Evolutionary conservation across 2,329 filamentous ascomycete genomes (phyloP).

Genomic region (Botrytis pseudocinerea): DNA sequence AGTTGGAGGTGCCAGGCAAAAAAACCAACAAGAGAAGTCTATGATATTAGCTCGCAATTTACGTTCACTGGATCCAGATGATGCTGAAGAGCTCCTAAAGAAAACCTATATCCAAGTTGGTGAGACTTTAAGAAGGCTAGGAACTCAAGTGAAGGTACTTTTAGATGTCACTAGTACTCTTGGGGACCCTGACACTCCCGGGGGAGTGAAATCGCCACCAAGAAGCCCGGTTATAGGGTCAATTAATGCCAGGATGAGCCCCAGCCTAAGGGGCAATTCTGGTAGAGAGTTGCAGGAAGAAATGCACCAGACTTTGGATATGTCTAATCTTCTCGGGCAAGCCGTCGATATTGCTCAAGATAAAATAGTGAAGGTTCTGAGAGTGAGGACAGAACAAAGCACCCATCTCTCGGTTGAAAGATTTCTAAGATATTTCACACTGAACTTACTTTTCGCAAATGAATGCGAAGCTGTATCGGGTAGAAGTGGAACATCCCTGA

Average conservation of each 20-base stretch:
- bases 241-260: conserved; percentile 34
- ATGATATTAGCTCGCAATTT: conserved; percentile 85
- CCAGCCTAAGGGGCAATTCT: conserved; percentile 26
- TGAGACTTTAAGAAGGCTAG: conserved; percentile 80
- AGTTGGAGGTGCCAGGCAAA: conserved; percentile 62
- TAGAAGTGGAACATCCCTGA: conserved; percentile 71
- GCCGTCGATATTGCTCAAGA: conserved; percentile 80
- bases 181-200: conserved; percentile 31
- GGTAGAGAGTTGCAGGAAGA: conserved; percentile 62
- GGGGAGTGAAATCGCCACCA: conserved; percentile 38
- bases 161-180: conserved; percentile 82
- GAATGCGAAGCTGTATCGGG: conserved; percentile 86
- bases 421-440: conserved; percentile 79
- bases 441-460: conserved; percentile 81
- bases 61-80: conserved; percentile 76
- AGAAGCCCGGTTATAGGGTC: conserved; percentile 38
- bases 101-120: conserved; percentile 85
- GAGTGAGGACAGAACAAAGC: conserved; percentile 74
- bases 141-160: conserved; percentile 91
- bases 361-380: conserved; percentile 71
- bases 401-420: conserved; percentile 64
- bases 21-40: conserved; percentile 85
- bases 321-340: conserved; percentile 75
- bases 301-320: conserved; percentile 72
- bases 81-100: conserved; percentile 79